Evolutionary conservation across 1,284 basidiomycete species (phyloP).

Genomic region (Schizophyllum commune): DNA sequence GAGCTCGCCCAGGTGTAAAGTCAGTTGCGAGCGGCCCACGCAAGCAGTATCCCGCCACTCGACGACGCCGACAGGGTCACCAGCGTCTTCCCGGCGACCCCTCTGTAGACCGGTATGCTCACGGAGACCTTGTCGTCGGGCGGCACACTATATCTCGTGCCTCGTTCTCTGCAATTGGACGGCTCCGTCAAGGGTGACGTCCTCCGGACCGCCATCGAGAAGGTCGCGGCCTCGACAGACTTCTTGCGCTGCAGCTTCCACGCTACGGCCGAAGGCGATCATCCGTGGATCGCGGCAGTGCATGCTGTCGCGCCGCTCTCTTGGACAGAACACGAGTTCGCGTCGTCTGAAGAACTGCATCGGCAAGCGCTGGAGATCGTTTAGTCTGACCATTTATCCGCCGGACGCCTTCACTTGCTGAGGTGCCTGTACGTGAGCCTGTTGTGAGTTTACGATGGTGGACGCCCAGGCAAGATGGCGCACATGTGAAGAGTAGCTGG

Average conservation of each 20-base stretch:
- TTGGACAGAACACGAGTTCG: slow-evolving; percentile 2
- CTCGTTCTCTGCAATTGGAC: slow-evolving; percentile 3
- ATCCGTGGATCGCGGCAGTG: slow-evolving; percentile 6
- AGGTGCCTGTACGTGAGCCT: no score
- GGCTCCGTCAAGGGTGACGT: not conserved
- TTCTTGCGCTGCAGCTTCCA: slow-evolving; percentile 7
- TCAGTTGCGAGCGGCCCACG: not conserved
- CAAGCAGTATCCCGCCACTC: not conserved
- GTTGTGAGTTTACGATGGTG: no score
- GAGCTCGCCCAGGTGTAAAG: slow-evolving; percentile 3
- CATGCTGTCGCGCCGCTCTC: slow-evolving; percentile 3
- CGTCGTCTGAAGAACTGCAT: not conserved
- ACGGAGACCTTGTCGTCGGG: slow-evolving; percentile 4
- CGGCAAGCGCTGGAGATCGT: not conserved
- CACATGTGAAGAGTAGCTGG: no score
- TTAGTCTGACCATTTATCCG: not conserved
- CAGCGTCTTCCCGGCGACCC: slow-evolving; percentile 4
- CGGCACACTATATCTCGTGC: slow-evolving; percentile 6
- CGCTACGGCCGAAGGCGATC: not conserved
- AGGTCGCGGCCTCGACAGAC: slow-evolving; percentile 2
- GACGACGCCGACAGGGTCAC: slow-evolving; percentile 1
- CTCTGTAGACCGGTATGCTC: slow-evolving; percentile 9
- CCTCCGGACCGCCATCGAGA: slow-evolving; percentile 3
- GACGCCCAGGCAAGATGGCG: no score
- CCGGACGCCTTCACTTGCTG: no score